Conservation (phyloP, 192 early-diverging fungal genomes). For the Umbelopsis sp. region DNA sequence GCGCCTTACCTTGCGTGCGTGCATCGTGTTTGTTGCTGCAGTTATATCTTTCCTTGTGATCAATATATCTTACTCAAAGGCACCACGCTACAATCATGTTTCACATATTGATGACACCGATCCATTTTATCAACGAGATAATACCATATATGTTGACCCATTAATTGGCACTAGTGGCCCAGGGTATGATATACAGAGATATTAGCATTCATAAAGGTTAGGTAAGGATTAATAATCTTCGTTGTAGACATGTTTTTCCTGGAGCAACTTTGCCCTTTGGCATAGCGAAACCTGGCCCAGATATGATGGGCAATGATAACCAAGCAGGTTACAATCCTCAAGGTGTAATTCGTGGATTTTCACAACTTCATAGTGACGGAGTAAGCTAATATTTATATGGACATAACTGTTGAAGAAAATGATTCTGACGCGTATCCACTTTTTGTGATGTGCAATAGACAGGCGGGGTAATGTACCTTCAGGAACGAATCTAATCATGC, state of each 20-base stretch:
- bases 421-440: no score
- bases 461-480: neutral
- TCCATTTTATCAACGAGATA: neutral
- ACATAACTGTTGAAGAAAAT: no score
- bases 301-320: constrained; percentile 22
- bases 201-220: neutral
- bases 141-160: constrained; percentile 7
- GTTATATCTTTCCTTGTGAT: neutral
- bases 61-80: neutral
- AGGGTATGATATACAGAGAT: neutral
- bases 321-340: constrained; percentile 30
- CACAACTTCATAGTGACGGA: constrained; percentile 29
- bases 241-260: constrained; percentile 10
- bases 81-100: neutral
- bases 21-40: neutral
- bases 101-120: constrained; percentile 19
- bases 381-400: neutral
- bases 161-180: constrained; percentile 4
- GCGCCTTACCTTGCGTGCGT: neutral
- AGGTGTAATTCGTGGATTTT: constrained; percentile 21
- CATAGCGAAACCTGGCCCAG: constrained; percentile 37
- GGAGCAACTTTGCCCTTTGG: constrained; percentile 36
- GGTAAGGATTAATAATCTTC: no score
- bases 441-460: neutral
- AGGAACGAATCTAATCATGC: neutral